Base-by-base conservation (phyloP, 371 early-diverging fungal species). In the Mucor sp. region DNA sequence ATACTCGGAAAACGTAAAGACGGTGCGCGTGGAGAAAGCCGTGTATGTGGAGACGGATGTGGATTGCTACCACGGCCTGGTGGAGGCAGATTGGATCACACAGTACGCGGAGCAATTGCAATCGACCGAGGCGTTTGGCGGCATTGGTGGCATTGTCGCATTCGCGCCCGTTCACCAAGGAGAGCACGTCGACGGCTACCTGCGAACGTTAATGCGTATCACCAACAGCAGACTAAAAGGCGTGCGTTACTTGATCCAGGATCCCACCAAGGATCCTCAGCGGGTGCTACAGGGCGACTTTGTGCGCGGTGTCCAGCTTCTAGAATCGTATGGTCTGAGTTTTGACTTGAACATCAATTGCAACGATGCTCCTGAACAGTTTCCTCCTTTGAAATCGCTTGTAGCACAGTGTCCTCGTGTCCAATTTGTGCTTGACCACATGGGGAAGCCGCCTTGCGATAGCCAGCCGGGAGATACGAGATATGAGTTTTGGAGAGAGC, bases 361-460 rank as follows among this genome's bases (percentile, higher is more conserved):
- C 28, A 72, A 69, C 23, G 66, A 30, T 7, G 67, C 62, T 14
- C 81, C 83, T 23, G 74, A 65, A 27, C 83, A 83, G 59, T 83
- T 83, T 60, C 76, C 79, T 11, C 77, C 79, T 27, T 32, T 80
- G 30, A 48, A 73, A 25, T 50, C 60, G 21, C 60, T 83, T 21
- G 81, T 83, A 2, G 53, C 43, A 43, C 74, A 72, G 21, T 83
- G 83, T 48, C 83, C 83, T 9, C 44, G 68, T 21, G 74, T 79
- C n/a, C 69, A 61, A 44, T 80, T 83, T 63, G 66, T 83, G 11
- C 59, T 83, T 41, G 83, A 80, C 58, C 83, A 83, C 66, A 80
- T 80, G 79, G 83, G 70, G 14, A 83, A 83, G 58, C 83, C 83
- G 9, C 83, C 83, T 23, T 79, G 81, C 60, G 67, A 79, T 60